These are phyloP conservation scores for Kodamaea anthophila DNA, from an alignment of 1,139 yeast genomes.

Conservation along the genomic window DNA sequence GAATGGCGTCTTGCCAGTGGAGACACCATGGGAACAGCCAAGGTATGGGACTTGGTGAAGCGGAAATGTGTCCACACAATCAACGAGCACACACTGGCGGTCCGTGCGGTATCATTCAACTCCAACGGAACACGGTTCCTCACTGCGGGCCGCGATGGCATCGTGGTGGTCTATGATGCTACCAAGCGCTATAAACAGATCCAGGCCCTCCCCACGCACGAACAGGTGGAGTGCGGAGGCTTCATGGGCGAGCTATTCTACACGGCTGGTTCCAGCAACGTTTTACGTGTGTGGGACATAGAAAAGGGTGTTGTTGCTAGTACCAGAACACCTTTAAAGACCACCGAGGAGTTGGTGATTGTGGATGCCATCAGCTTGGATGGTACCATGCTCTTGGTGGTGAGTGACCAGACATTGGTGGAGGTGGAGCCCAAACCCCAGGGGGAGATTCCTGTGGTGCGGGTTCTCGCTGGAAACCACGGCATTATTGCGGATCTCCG, in stretches of 20 bases:
- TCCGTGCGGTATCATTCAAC: conserved; percentile 74
- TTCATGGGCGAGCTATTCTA: conserved; percentile 48
- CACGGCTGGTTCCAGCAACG: conserved; percentile 80
- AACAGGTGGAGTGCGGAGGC: conserved; percentile 79
- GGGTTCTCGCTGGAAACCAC: conserved; percentile 84
- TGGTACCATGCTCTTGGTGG: conserved; percentile 34
- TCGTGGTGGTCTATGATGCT: conserved; percentile 58
- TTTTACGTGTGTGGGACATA: conserved; percentile 57
- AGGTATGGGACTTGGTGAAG: conserved; percentile 87
- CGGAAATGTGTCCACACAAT: conserved; percentile 61
- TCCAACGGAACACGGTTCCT: conserved; percentile 50
- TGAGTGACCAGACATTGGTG: conserved; percentile 80
- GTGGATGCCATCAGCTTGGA: conserved; percentile 45
- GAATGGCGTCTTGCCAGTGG: conserved; percentile 84
- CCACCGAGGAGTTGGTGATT: conserved; percentile 64
- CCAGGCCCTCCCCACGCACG: conserved; percentile 66
- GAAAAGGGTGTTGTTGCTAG: conserved; percentile 36
- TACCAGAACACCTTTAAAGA: conserved; percentile 45
- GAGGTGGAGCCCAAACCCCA: conserved; percentile 32
- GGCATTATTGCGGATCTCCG: conserved; percentile 90
- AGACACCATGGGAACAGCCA: conserved; percentile 79
- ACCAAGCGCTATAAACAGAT: conserved; percentile 46
- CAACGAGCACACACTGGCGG: conserved; percentile 78
- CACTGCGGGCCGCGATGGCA: conserved; percentile 87
- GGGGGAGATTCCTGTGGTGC: conserved; percentile 19